Evolutionary conservation across 2,329 filamentous ascomycete genomes (phyloP), one percentile per base, ranked within the genome.

Genomic region (Penicillium sp.): DNA sequence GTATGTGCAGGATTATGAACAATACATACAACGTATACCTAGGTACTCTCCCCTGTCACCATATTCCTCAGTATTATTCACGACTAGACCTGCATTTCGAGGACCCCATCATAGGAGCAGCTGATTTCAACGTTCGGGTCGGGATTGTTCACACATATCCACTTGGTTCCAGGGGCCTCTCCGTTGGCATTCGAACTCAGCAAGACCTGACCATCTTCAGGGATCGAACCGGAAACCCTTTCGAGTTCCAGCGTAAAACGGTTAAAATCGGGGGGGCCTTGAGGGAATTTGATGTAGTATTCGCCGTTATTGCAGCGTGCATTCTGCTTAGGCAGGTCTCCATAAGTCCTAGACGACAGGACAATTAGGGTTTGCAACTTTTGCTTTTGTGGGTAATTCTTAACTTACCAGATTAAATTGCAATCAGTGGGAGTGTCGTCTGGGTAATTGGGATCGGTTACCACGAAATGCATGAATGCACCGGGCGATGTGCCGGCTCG

Each of bases 281-380:
- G 39, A 0, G 57, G 57, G 22, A 62, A 60, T 9, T 45, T 50
- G 18, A 62, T 56, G 16, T 59, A 58, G 40, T 62, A 62, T 37
- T 60, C 40, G 13, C 46, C 31, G 31, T 59, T 57, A 42, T 56
- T 50, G 51, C 60, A 62, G 8, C 59, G 57, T 6, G 60, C 55
- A 8, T 29, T 45, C 23, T 36, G 3, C 1, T 58, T 39, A 3
- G 60, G 59, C 8, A 10, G n/a, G 0, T 18, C 5, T 11, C 52
- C 49, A 10, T 55, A 59, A 6, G 36, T 26, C 57, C 55, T 60
- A 16, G 23, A 26, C 24, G 7, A 28, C 6, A 6, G 6, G 29
- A 32, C 3, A 1, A 8, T 29, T 8, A 27, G 23, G 2, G 4
- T 16, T 18, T 9, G n/a, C n/a, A 32, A 7, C 29, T 16, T 18